Evolutionary conservation across 805 yeast genomes (phyloP), one percentile per base, ranked within the genome.

Genomic region (Lachancea sp.): DNA sequence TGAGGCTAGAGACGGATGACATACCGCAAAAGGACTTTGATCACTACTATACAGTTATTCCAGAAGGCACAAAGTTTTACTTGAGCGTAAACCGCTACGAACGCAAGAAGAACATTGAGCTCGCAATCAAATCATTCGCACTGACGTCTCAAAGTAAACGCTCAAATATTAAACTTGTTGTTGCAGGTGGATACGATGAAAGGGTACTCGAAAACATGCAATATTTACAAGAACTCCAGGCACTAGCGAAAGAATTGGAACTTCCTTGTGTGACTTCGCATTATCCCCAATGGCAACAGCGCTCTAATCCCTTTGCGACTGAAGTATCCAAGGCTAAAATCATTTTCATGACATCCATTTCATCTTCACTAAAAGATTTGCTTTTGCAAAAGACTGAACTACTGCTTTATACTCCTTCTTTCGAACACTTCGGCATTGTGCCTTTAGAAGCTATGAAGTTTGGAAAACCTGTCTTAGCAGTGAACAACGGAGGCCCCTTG

Each of bases 391-490:
- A 67, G 8, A 70, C 89, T 2, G 71, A 72, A 34, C 50, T 83
- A 41, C 68, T 92, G 17, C 63, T 89, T 33, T 92, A 92, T 57
- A 92, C 99, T 0, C 98, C 99, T 2, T 71, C 83, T 0, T 74
- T 74, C 52, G 98, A 92, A 61, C 99, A 92, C 64, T 92, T 92
- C 58, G 99, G 99, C 11, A 92, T 92, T 48, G 99, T 92, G 8
- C 99, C 99, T 1, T 70, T 92, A 12, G 98, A 92, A 59, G 89
- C 96, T 9, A 89, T 92, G 97, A 71, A 81, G 34, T 70, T 75
- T 42, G 82, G 84, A 21, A 80, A 81, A 0, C 87, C 95, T 0
- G 96, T 89, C 0, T 64, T 92, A 38, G 96, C 96, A 0, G 80
- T 82, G 4, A 78, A 84, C 54, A 78, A 78, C 29, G 99, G 98